These are phyloP conservation scores for Fermentozyma sake DNA, from an alignment of 1,139 yeast species.

Conservation along the genomic window DNA sequence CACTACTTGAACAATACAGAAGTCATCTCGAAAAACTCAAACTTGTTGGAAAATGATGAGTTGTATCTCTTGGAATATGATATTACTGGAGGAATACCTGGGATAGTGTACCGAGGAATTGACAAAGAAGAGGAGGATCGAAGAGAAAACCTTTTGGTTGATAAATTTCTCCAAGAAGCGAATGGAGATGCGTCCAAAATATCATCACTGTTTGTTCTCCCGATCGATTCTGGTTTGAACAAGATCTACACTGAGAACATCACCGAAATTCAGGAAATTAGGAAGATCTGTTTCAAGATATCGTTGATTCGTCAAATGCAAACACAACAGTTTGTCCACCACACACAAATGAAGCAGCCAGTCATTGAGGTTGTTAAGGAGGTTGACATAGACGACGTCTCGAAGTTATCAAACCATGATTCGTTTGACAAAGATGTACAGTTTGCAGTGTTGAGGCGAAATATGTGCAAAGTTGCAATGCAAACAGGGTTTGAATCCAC, in stretches of 20 bases:
- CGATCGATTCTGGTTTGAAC: conserved; percentile 54
- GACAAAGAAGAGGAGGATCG: conserved; percentile 45
- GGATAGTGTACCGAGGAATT: conserved; percentile 49
- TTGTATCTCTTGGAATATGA: conserved; percentile 82
- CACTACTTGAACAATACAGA: conserved; percentile 43
- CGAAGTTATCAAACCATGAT: conserved; percentile 69
- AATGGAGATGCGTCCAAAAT: conserved; percentile 24
- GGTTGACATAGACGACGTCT: conserved; percentile 72
- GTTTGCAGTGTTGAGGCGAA: conserved; percentile 60
- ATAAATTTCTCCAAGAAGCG: conserved; percentile 28
- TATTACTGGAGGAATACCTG: conserved; percentile 75
- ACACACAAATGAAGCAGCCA: conserved; percentile 69
- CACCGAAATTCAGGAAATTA: conserved; percentile 76
- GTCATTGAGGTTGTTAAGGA: conserved; percentile 60
- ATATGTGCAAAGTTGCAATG: conserved; percentile 80
- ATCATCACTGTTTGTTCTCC: conserved; percentile 28
- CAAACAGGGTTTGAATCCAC: conserved; percentile 89
- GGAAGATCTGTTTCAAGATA: conserved; percentile 85
- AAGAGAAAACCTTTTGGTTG: conserved; percentile 48
- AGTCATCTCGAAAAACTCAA: conserved; percentile 38
- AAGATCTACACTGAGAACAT: conserved; percentile 63
- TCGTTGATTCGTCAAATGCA: conserved; percentile 89
- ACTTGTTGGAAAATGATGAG: conserved; percentile 55
- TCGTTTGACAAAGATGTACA: conserved; percentile 54
- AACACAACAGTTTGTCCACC: conserved; percentile 73